Conservation (phyloP, 148 eudicot species). For the Vaccinium myrtillus region DNA sequence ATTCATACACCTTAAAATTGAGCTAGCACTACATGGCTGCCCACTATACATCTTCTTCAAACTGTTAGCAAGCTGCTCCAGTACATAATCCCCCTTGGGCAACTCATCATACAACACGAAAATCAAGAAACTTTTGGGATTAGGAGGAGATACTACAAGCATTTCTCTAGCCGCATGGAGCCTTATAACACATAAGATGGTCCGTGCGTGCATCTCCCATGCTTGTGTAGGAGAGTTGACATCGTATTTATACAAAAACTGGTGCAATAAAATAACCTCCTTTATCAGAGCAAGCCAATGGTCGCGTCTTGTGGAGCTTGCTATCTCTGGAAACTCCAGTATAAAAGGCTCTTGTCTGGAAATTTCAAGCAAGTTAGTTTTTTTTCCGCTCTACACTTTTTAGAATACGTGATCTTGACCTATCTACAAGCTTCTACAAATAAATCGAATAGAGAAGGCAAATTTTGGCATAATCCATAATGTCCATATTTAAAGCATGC, state of each 20-base stretch:
- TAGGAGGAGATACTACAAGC: constrained; percentile 88
- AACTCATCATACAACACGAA: constrained; percentile 72
- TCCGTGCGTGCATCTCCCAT: constrained; percentile 92
- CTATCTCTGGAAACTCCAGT: constrained; percentile 82
- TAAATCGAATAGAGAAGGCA: not conserved
- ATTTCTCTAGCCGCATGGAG: constrained; percentile 90
- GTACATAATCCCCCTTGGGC: constrained; percentile 82
- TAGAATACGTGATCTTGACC: not conserved
- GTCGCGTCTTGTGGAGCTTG: constrained; percentile 90
- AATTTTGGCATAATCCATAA: not conserved
- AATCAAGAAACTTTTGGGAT: constrained; percentile 72
- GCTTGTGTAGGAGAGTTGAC: constrained; percentile 39
- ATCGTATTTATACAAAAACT: constrained; percentile 49
- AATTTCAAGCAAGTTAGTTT: not conserved
- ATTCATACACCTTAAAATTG: constrained; percentile 59
- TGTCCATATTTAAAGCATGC: not conserved
- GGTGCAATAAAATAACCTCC: constrained; percentile 72
- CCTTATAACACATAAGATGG: constrained; percentile 70
- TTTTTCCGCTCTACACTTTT: not conserved
- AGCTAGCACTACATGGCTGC: constrained; percentile 72
- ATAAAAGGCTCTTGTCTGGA: constrained; percentile 64
- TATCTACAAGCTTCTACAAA: not conserved
- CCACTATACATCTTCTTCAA: constrained; percentile 40
- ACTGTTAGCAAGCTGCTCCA: constrained; percentile 74
- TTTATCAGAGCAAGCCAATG: constrained; percentile 83